Base-by-base conservation (phyloP, 2,329 filamentous ascomycete genomes). In the Cadophora gregata region DNA sequence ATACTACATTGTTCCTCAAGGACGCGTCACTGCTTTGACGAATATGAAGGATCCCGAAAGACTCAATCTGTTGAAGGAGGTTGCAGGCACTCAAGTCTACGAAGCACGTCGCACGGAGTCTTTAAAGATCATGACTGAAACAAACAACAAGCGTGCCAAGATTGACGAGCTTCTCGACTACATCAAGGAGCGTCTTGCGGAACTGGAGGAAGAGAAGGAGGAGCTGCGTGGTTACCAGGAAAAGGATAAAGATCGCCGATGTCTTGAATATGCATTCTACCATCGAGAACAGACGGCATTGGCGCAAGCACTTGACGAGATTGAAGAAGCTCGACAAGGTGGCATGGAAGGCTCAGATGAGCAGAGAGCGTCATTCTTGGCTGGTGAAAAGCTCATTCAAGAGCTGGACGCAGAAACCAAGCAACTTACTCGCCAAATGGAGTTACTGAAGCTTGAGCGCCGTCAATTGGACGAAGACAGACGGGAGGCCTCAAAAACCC, bases 41-140 rank as follows among this genome's bases (percentile, higher is more conserved):
- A 99, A 98, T 78, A 99, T 99, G 96, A 97, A 97, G 79, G 96
- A 99, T 78, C 89, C 90, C 0, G 94, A 97, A 78, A 88, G 96
- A 62, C 81, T 99, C 69, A 94, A 91, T 72, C 83, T 99, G 67
- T 81, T 99, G 69, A 99, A 99, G 80, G 96, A 98, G 77, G 96
- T 99, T n/a, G 96, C 96, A 0, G 96, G 96, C 69, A 99, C 96
- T 8, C 93, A 97, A 75, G 93, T 97, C 53, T 99, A 99, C 80
- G 96, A 99, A 80, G 91, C 93, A 62, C 90, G 95, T 65, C 89
- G 96, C 69, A 86, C 93, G 31, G 95, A 99, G 79, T 97, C 93
- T 55, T 82, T 97, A 72, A 97, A 97, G 81, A 97, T 99, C 74
- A 97, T 99, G 93, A 88, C 89, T 69, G 96, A 99, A 72, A 98